Base-by-base conservation (phyloP, 169 alveolate species). In the Plasmodium billcollinsi region DNA sequence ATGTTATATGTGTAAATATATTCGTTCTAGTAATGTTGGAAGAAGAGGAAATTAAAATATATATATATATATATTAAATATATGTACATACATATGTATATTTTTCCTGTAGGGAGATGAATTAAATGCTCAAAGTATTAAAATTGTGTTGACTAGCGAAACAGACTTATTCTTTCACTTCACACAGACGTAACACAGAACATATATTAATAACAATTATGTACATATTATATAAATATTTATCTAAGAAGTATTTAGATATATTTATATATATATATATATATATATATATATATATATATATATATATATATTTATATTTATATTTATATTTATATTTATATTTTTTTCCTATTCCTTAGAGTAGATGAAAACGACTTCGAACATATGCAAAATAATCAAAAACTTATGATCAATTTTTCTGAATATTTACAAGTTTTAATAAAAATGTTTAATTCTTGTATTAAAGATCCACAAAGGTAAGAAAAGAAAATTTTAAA, bases 141-240 rank as follows among this genome's bases (percentile, higher is more conserved):
- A 96, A 83, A 93, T 97, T 18, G 99, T 97, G 80, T 70, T 96
- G 24, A 94, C 98, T 26, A 93, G 98, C 78, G 99, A 97, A 89
- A 96, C 97, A 89, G 99, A 98, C 91, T 90, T 98, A 63, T 98
- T 98, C 93, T 97, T 97, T 88, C 98, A 98, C 90, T 98, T 96
- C 88, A 94, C 97, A 12, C 98, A 97, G 83, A 69, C 85, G 85
- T 71, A 88, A 26, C 73, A 91, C 49, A 63, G 0, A 39, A 67
- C 29, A 74, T 54, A 9, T n/a, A 54, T 54, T 54, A 54, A 54
- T n/a, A n/a, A 54, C 20, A 54, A 8, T n/a, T 15, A 52, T 15
- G 18, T 52, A 52, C 18, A 4, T 52, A 15, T 52, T 33, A 39
- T 39, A 39, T 39, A 56, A 56, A 12, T 18, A 56, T 56, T 6